These are phyloP conservation scores for Metschnikowia rubicola DNA, from an alignment of 805 yeast genomes.

Conservation along the genomic window DNA sequence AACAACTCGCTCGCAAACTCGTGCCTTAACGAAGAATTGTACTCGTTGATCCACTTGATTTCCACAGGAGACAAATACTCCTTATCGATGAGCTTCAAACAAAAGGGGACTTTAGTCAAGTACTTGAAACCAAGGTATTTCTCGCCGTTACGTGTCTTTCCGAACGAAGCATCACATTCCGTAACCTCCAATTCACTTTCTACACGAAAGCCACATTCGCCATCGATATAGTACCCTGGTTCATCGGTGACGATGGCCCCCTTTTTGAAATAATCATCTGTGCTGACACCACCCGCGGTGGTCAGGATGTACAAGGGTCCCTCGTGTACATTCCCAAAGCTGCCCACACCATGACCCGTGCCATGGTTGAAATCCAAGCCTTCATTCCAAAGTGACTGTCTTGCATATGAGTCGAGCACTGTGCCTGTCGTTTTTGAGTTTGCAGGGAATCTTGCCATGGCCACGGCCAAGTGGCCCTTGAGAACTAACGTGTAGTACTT, in stretches of 20 bases:
- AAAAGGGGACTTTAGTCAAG: slow-evolving; percentile 42
- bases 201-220: slow-evolving; percentile 84
- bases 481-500: slow-evolving; percentile 79
- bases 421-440: slow-evolving; percentile 61
- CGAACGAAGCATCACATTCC: slow-evolving; percentile 37
- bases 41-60: slow-evolving; percentile 38
- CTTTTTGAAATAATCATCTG: slow-evolving; percentile 34
- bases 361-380: slow-evolving; percentile 93
- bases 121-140: slow-evolving; percentile 37
- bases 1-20: slow-evolving; percentile 39
- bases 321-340: slow-evolving; percentile 88
- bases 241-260: slow-evolving; percentile 88
- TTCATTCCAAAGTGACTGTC: slow-evolving; percentile 75
- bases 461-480: slow-evolving; percentile 88
- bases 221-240: slow-evolving; percentile 91
- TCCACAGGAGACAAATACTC: slow-evolving; percentile 29
- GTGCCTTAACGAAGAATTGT: slow-evolving; percentile 29
- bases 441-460: slow-evolving; percentile 72
- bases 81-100: slow-evolving; percentile 33
- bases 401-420: slow-evolving; percentile 74
- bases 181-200: slow-evolving; percentile 76
- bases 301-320: slow-evolving; percentile 84
- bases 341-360: slow-evolving; percentile 97
- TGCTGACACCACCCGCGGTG: slow-evolving; percentile 48
- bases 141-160: slow-evolving; percentile 27